These are phyloP conservation scores for Rauvolfia tetraphylla DNA, from an alignment of 257 asterid species.

Conservation along the genomic window DNA sequence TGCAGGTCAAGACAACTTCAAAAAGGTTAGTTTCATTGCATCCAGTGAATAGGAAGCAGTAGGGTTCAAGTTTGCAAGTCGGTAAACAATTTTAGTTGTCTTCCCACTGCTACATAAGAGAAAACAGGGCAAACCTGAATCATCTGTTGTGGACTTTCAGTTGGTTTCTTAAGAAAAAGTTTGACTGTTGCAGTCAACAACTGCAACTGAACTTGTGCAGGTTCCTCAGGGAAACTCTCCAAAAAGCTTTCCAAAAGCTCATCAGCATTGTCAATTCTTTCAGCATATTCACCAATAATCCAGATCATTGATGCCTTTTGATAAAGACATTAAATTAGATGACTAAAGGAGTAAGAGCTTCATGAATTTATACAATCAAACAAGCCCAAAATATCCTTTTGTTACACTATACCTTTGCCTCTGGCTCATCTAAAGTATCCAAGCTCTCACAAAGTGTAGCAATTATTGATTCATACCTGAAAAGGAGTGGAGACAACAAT, in stretches of 20 bases:
- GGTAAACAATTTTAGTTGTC: neutral
- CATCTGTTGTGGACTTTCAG: slow-evolving; percentile 99
- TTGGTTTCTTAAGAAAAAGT: slow-evolving; percentile 97
- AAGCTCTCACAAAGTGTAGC: slow-evolving; percentile 98
- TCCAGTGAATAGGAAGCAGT: neutral
- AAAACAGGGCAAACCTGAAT: slow-evolving; percentile 63
- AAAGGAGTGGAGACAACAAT: slow-evolving; percentile 15
- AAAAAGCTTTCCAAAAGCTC: slow-evolving; percentile 98
- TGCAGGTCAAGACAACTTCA: neutral
- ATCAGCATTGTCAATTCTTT: slow-evolving; percentile 99
- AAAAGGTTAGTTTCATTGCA: neutral
- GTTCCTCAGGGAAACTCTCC: slow-evolving; percentile 97
- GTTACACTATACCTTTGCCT: slow-evolving; percentile 72
- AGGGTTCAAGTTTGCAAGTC: neutral
- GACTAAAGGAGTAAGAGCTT: neutral
- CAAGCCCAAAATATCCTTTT: neutral
- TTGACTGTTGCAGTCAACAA: slow-evolving; percentile 95
- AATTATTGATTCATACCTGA: slow-evolving; percentile 92
- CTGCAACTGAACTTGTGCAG: slow-evolving; percentile 97
- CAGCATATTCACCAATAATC: slow-evolving; percentile 99
- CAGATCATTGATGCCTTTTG: slow-evolving; percentile 98
- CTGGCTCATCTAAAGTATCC: slow-evolving; percentile 98
- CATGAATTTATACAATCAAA: slow-evolving; percentile 1
- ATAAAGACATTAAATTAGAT: slow-evolving; percentile 24
- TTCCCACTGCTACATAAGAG: neutral